Conservation (phyloP, 2,329 filamentous ascomycete genomes). For the Thielaviopsis ethacetica region DNA sequence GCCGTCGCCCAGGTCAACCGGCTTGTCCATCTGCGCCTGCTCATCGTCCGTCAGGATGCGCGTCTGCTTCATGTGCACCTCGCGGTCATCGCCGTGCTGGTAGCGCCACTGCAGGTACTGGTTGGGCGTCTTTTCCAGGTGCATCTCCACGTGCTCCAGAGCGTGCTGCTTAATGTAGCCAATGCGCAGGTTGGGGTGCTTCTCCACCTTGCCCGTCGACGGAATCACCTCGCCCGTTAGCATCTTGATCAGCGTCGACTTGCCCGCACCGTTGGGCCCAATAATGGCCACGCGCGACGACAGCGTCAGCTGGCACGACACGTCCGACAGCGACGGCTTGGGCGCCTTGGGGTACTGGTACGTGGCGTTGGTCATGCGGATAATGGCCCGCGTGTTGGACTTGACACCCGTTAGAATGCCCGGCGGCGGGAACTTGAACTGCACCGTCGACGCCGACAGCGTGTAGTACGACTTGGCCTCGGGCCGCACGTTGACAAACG, state of each 20-base stretch:
- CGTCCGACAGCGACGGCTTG: constrained; percentile 77
- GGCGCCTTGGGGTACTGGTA: constrained; percentile 83
- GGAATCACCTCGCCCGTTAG: constrained; percentile 85
- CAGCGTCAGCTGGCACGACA: constrained; percentile 72
- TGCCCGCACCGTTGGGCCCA: constrained; percentile 92
- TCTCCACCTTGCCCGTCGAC: constrained; percentile 74
- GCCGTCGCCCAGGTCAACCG: constrained; percentile 71
- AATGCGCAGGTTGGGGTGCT: constrained; percentile 96
- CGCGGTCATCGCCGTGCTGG: constrained; percentile 88
- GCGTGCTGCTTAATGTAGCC: constrained; percentile 99
- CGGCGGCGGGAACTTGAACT: constrained; percentile 96
- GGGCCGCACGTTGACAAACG: constrained; percentile 76
- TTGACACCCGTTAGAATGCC: constrained; percentile 92
- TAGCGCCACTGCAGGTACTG: constrained; percentile 99
- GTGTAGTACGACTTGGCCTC: constrained; percentile 98
- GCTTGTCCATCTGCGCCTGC: constrained; percentile 79
- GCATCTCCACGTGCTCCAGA: constrained; percentile 98
- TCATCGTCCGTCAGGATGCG: constrained; percentile 76
- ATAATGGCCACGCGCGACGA: constrained; percentile 94
- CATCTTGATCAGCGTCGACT: constrained; percentile 95
- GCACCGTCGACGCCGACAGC: constrained; percentile 67
- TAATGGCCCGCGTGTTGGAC: constrained; percentile 81
- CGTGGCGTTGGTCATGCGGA: constrained; percentile 82
- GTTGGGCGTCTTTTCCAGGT: constrained; percentile 96
- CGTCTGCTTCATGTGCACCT: constrained; percentile 95